Percentiles rank a stretch among this genome's conserved stretches.
Conservation (phyloP, 345 rosid species). For the Salix brachista region DNA sequence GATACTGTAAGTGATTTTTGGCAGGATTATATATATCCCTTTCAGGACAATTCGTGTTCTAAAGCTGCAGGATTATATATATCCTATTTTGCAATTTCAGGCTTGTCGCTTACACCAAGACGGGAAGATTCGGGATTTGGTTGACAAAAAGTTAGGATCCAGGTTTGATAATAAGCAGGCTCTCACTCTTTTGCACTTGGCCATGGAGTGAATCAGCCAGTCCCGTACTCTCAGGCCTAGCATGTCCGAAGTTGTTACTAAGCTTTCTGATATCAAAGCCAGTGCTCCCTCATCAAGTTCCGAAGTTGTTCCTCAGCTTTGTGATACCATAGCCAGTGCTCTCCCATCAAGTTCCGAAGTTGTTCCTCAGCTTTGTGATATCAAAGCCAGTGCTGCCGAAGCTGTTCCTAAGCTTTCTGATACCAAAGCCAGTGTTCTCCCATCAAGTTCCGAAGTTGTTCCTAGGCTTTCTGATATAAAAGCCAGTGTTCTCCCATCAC, state of each 20-base stretch:
- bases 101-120: slow-evolving; percentile 1
- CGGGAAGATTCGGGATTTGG: background rate
- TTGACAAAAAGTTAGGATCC: no score
- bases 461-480: background rate
- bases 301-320: no score
- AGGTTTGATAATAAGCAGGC: background rate
- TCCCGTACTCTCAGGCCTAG: slow-evolving; percentile 19
- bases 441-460: slow-evolving; percentile 2
- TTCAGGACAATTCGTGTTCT: no score
- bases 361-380: no score
- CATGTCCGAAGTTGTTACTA: slow-evolving; percentile 12
- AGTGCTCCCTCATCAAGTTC: background rate
- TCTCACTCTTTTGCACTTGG: background rate
- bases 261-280: background rate
- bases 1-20: no score
- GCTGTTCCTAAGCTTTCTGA: no score
- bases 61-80: no score
- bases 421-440: no score
- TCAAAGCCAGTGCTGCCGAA: no score
- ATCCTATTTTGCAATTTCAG: background rate
- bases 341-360: no score
- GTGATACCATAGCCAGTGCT: no score
- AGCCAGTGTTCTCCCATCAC: background rate
- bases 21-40: no score
- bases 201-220: slow-evolving; percentile 13